Percentiles rank a stretch among this genome's conserved stretches.
Conservation (phyloP, 179 eudicot genomes). For the Heliamphora pulchella region DNA sequence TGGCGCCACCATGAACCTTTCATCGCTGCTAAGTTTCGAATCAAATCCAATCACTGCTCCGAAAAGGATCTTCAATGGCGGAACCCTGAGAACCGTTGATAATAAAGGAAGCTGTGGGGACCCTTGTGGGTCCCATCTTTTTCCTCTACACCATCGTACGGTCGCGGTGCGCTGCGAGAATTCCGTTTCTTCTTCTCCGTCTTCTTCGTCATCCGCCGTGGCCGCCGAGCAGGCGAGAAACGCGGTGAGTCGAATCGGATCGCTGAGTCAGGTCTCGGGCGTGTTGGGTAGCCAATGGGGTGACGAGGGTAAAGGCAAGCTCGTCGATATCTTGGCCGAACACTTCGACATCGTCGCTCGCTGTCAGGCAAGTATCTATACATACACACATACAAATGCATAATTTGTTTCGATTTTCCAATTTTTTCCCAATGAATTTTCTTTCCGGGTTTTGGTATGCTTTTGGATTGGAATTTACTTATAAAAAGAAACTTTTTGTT, state of each 20-base stretch:
- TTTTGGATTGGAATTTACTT: too few relatives aligned
- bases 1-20: slow-evolving; percentile 25
- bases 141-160: slow-evolving; percentile 3
- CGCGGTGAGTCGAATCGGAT: slow-evolving; percentile 46
- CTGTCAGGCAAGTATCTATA: slow-evolving; percentile 54
- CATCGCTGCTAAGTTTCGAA: slow-evolving; percentile 23
- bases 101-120: background rate
- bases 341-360: slow-evolving; percentile 93
- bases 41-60: slow-evolving; percentile 18
- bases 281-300: slow-evolving; percentile 96
- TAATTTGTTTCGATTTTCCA: background rate
- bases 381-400: too few relatives aligned
- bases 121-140: background rate
- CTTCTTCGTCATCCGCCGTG: background rate
- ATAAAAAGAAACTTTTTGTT: too few relatives aligned
- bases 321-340: slow-evolving; percentile 74
- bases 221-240: slow-evolving; percentile 24
- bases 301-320: slow-evolving; percentile 92
- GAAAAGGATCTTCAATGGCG: slow-evolving; percentile 1
- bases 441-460: too few relatives aligned
- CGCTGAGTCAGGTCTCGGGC: slow-evolving; percentile 82
- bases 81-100: background rate
- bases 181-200: slow-evolving; percentile 20
- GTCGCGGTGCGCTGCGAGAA: slow-evolving; percentile 20
- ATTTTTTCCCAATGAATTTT: too few relatives aligned